phyloP scores from a whole-genome alignment of 345 rosid genomes.

The Gossypium turneri region DNA sequence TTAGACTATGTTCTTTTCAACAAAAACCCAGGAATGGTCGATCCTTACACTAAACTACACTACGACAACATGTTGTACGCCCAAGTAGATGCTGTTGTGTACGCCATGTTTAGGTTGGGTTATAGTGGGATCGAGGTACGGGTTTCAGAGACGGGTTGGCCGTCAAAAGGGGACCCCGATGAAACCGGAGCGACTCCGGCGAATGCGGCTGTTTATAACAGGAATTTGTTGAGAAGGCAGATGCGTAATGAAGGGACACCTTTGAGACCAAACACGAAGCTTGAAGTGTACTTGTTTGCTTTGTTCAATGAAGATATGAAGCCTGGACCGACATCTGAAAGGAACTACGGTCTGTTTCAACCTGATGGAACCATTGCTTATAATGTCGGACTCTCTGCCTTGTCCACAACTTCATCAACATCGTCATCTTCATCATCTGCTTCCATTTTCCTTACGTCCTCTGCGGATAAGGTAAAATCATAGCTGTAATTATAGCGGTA shows the following conservation, averaged over 20 bases:
- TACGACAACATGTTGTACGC: constrained; percentile 97
- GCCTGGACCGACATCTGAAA: constrained; percentile 88
- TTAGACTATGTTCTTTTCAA: constrained; percentile 79
- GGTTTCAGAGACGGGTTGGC: constrained; percentile 97
- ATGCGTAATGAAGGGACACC: constrained; percentile 80
- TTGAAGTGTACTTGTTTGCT: constrained; percentile 84
- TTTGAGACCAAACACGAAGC: constrained; percentile 49
- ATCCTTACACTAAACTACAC: constrained; percentile 61
- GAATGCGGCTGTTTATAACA: constrained; percentile 74
- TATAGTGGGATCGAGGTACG: constrained; percentile 61
- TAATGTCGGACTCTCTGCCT: constrained; percentile 74
- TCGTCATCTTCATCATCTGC: constrained; percentile 38
- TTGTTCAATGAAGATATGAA: constrained; percentile 87
- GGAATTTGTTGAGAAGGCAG: constrained; percentile 67
- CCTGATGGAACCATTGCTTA: constrained; percentile 86
- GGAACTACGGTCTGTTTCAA: constrained; percentile 84
- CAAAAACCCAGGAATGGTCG: constrained; percentile 82
- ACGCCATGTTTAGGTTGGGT: constrained; percentile 72
- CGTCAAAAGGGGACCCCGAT: constrained; percentile 72
- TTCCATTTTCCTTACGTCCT: constrained; percentile 65
- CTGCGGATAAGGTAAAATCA: constrained; percentile 62
- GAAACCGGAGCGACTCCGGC: constrained; percentile 66
- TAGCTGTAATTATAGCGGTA: constrained; percentile 4
- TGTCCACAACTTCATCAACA: constrained; percentile 40
- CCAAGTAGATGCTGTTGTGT: constrained; percentile 75